Base-by-base conservation (phyloP, 1,284 basidiomycete species). In the Moesziomyces sp. region DNA sequence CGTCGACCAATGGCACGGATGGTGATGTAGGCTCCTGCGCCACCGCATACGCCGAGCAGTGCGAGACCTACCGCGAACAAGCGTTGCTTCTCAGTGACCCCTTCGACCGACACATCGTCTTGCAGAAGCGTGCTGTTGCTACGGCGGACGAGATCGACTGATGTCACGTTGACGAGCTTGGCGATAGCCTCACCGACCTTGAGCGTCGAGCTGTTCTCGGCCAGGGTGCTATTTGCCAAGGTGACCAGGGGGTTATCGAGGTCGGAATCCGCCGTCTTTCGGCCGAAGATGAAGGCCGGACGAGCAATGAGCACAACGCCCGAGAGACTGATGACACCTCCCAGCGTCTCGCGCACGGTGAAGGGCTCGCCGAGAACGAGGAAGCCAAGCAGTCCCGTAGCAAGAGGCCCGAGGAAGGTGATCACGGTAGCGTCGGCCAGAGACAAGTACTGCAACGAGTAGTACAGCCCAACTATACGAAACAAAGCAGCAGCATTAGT, bases 381-480 rank as follows among this genome's bases (percentile, higher is more conserved):
- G 7, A 88, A 88, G 0, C 90, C 92, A 2, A 90, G 85, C n/a
- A 93, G 80, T 0, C 89, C 89, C 0, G 91, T 92, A 11, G 88
- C 86, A 58, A 90, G 87, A 0, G 93, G 93, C 0, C 88, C 84
- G 10, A 94, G 86, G 85, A 93, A 93, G 0, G 89, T 90, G 51
- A 94, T 86, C 16, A 92, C 90, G 0, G 90, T 90, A 0, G 90
- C 89, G 80, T 93, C 92, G 13, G 90, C 91, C 0, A 93, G 85
- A 0, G 90, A 89, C 23, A 91, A 86, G 69, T 88, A 90, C 62
- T 89, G 87, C 13, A 93, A 85, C 1, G 90, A 88, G 79, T 89
- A 91, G 82, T 93, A 93, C 2, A 89, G 85, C 87, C 89, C 67
- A 88, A 89, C n/a, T 60, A 16, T 40, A 16, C 35, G 38, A 47